A percentile compares a stretch with the other conserved stretches of the same genome.
phyloP scores from a whole-genome alignment of 306 rosid genomes.

The Prunus fruticosa region DNA sequence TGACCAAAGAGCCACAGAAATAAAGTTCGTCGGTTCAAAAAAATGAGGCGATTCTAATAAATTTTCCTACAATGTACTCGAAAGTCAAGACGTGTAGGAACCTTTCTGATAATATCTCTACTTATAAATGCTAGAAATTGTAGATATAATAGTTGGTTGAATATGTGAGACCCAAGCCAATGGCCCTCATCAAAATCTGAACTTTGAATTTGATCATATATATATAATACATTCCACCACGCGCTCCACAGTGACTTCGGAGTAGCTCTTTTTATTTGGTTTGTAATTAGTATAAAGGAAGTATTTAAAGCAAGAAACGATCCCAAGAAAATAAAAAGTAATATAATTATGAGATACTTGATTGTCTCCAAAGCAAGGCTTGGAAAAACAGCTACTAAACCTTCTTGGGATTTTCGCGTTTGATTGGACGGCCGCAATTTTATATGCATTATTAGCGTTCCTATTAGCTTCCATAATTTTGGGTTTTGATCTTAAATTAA shows the following conservation, averaged over 20 bases:
- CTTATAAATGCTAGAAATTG: background rate
- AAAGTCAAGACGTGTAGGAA: too few relatives aligned
- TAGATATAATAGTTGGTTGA: background rate
- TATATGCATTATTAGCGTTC: conserved; percentile 19
- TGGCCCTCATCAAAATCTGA: background rate
- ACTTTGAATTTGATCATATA: background rate
- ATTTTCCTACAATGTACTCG: too few relatives aligned
- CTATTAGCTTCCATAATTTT: conserved; percentile 26
- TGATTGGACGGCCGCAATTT: conserved; percentile 59
- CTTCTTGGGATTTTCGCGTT: conserved; percentile 66
- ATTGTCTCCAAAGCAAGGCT: too few relatives aligned
- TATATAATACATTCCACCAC: conserved; percentile 34
- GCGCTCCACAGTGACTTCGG: conserved; percentile 37
- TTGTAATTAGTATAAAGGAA: conserved; percentile 18
- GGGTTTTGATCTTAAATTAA: conserved; percentile 26
- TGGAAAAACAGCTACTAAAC: conserved; percentile 53
- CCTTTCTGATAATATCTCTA: too few relatives aligned
- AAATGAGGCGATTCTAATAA: too few relatives aligned
- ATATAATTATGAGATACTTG: conserved; percentile 36
- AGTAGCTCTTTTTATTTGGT: conserved; percentile 7
- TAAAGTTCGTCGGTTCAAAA: too few relatives aligned
- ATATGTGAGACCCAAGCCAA: background rate
- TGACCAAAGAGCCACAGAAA: too few relatives aligned
- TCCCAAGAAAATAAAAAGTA: conserved; percentile 53
- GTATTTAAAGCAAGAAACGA: conserved; percentile 50